Evolutionary conservation across 495 filamentous ascomycete species (phyloP), one percentile per base, ranked within the genome.

Genomic region (Podospora conica): DNA sequence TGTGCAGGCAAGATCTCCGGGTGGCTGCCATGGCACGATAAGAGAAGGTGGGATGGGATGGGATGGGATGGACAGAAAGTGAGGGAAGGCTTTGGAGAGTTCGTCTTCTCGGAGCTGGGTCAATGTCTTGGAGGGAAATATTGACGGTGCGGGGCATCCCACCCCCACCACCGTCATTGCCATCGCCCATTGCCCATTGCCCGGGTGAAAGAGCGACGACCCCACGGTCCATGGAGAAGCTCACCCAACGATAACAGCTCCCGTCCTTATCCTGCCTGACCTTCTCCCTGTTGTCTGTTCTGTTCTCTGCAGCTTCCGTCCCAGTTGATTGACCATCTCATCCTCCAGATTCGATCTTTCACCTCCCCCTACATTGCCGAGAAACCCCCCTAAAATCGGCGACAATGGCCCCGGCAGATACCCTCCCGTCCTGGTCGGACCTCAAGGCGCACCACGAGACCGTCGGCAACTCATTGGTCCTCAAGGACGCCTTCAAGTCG

Each of bases 401-500:
- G 1, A 71, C 65, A 53, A 84, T 85, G 81, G 78, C 82, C 66
- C 93, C 95, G 81, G 87, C 93, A 64, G 90, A 85, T 71, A 88
- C 92, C 60, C 87, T 96, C 64, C 78, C 86, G 59, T 87, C 92
- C 67, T 98, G 95, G 95, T 82, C 88, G 75, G 82, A 88, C 71
- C 91, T 98, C 76, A 89, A 96, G 81, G 83, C 90, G 68, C 96
- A 98, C 79, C 91, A 95, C 81, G 84, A 86, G 74, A 84, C 82
- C 53, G 84, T 95, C 31, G 93, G 92, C 64, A 91, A 91, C 76
- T 87, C 88, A 74, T 93, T 98, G 74, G 90, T 96, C 68, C 83
- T 98, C 68, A 97, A 95, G 81, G 90, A 96, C 61, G 89, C 89
- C 75, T 98, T 98, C 82, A 82, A 89, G 75, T 87, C 91, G 74